Evolutionary conservation across 2,329 filamentous ascomycete species (phyloP).

Genomic region (Lecanoromycetidae sp.): DNA sequence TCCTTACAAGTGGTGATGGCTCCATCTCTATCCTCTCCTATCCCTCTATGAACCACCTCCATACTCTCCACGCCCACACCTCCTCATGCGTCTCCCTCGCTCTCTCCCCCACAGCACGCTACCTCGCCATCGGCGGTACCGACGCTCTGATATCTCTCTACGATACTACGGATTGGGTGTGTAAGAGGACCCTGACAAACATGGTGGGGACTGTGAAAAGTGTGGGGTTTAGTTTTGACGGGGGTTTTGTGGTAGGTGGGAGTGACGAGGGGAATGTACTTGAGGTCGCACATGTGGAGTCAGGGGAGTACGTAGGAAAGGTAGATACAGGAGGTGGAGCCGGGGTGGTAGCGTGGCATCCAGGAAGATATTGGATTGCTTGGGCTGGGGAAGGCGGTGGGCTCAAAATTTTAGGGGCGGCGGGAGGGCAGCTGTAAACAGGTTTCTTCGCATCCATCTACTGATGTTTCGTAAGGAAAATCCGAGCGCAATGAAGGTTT

Average conservation of each 20-base stretch:
- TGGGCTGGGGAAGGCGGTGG: slow-evolving; percentile 34
- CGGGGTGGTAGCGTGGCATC: slow-evolving; percentile 37
- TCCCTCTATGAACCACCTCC: slow-evolving; percentile 25
- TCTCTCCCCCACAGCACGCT: slow-evolving; percentile 36
- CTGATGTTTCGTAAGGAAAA: no score
- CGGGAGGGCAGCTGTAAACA: slow-evolving; percentile 25
- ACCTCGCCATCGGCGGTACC: slow-evolving; percentile 37
- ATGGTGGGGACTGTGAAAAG: slow-evolving; percentile 35
- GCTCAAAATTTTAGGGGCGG: slow-evolving; percentile 38
- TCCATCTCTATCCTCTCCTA: slow-evolving; percentile 33
- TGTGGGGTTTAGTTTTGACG: slow-evolving; percentile 40
- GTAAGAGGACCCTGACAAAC: slow-evolving; percentile 34
- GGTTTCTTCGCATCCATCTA: no score
- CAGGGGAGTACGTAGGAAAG: slow-evolving; percentile 37
- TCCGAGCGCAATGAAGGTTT: no score
- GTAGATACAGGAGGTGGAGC: slow-evolving; percentile 28
- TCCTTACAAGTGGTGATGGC: slow-evolving; percentile 39
- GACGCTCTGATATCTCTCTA: slow-evolving; percentile 40
- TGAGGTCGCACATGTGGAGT: slow-evolving; percentile 39
- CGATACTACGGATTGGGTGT: slow-evolving; percentile 41
- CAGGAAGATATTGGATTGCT: slow-evolving; percentile 37
- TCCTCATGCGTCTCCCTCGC: slow-evolving; percentile 36
- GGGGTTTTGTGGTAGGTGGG: slow-evolving; percentile 36
- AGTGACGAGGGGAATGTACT: slow-evolving; percentile 36
- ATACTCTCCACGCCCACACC: slow-evolving; percentile 38